Evolutionary conservation across 345 rosid species (phyloP).

Genomic region (Eucalyptus marginata): DNA sequence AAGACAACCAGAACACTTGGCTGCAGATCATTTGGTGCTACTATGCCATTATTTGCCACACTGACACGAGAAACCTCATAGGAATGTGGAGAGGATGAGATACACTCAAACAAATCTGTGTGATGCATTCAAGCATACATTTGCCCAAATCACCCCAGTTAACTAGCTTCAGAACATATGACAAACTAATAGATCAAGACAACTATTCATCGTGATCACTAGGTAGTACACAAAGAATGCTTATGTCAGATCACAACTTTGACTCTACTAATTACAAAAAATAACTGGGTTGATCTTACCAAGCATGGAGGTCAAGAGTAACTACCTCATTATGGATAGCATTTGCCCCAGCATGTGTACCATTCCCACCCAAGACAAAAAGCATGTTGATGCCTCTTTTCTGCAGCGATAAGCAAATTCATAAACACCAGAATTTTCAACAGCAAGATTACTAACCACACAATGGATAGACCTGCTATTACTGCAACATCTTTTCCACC

Average conservation of each 20-base stretch:
- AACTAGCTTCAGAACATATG: not conserved
- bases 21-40: not conserved
- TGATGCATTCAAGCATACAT: not conserved
- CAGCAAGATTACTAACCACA: not conserved
- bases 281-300: not conserved
- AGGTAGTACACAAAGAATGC: not conserved
- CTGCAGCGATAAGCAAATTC: constrained; percentile 23
- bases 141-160: not conserved
- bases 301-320: not conserved
- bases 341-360: constrained; percentile 97
- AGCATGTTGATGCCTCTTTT: constrained; percentile 98
- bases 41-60: not conserved
- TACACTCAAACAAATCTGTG: not conserved
- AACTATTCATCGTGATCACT: not conserved
- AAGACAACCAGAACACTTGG: not conserved
- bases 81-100: not conserved
- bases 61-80: not conserved
- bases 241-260: not conserved
- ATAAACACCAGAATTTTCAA: not conserved
- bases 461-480: not conserved
- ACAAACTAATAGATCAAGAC: not conserved
- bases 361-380: constrained; percentile 94
- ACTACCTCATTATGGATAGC: constrained; percentile 94
- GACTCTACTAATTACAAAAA: not conserved
- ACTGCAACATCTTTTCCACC: not conserved